Evolutionary conservation across 352 stramenopile species (phyloP), one percentile per base, ranked within the genome.

Genomic region (Phytophthora hibernalis): DNA sequence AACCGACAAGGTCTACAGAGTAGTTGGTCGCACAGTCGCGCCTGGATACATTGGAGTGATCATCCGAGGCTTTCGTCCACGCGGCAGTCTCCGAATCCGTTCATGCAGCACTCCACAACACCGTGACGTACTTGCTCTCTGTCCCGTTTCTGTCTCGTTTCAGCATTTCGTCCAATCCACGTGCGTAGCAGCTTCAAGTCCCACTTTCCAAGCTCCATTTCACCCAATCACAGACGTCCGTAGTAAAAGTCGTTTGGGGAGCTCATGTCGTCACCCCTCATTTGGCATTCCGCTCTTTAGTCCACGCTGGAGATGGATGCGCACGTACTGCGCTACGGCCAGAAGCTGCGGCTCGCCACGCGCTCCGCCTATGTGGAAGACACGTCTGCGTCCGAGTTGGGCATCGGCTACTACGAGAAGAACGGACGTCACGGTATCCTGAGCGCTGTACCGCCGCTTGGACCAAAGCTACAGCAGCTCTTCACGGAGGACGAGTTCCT

Each of bases 351-450:
- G 18, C 79, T 93, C 18, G 72, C 72, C 5, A 79, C 85, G 28
- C 63, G 58, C 20, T 93, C 85, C 13, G 74, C 76, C 51, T 93
- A 93, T 70, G 66, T 63, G 0, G 31, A 68, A 37, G 70, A 24
- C 9, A 15, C 16, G 1, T 5, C 37, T 11, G 20, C n/a, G 20
- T 40, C 21, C 2, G 52, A 68, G 47, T 4, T 87, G 26, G 79
- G 79, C 38, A 87, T 96, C 58, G 87, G 87, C 33, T 90, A 90
- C 67, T 96, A 96, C 74, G 84, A 94, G 68, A 96, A 96, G 72
- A 91, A 93, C 54, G 87, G 87, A 3, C 87, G 87, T 31, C 87
- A 96, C 66, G 87, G 87, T 24, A 91, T 96, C 54, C 61, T 96
- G 43, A 92, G 83, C 70, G 88, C 77, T 57, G 87, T 96, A 33